Evolutionary conservation across 257 asterid species (phyloP).

Genomic region (Salvia hispanica): DNA sequence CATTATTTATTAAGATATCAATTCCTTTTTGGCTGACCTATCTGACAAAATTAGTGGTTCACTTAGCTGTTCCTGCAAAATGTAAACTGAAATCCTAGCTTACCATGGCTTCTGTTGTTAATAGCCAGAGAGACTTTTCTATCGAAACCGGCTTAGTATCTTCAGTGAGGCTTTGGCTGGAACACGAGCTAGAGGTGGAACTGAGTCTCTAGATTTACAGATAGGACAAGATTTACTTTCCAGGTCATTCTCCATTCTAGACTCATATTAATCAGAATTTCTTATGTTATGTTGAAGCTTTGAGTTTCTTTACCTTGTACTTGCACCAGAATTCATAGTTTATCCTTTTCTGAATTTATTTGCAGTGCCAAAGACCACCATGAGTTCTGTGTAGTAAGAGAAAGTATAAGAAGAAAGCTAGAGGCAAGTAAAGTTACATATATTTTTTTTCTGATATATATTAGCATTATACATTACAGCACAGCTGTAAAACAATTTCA

Average conservation of each 20-base stretch:
- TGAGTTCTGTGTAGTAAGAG: conserved; percentile 89
- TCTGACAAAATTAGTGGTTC: too few relatives aligned
- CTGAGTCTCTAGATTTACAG: conserved; percentile 71
- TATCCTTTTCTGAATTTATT: conserved; percentile 8
- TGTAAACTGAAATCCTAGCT: background rate
- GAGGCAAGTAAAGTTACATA: conserved; percentile 60
- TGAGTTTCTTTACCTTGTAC: conserved; percentile 20
- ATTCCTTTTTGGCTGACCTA: background rate
- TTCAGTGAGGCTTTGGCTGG: conserved; percentile 96
- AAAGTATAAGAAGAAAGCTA: conserved; percentile 68
- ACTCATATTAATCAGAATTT: conserved; percentile 18
- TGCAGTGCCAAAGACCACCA: conserved; percentile 87
- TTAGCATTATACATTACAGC: conserved; percentile 8
- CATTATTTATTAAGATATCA: conserved; percentile 13
- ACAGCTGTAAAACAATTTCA: conserved; percentile 2
- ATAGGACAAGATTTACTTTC: conserved; percentile 87
- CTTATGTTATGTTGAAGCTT: conserved; percentile 8
- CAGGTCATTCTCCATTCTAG: conserved; percentile 50
- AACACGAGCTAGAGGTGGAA: conserved; percentile 88
- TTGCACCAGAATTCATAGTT: background rate
- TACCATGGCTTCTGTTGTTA: conserved; percentile 22
- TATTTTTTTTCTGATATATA: conserved; percentile 14
- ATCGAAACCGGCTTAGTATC: conserved; percentile 65
- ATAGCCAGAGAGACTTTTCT: conserved; percentile 94
- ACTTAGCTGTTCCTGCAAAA: too few relatives aligned